Percentiles rank a stretch among this genome's conserved stretches.
Evolutionary conservation across 1,284 basidiomycete genomes (phyloP).

Genomic region (Exsudoporus floridanus): DNA sequence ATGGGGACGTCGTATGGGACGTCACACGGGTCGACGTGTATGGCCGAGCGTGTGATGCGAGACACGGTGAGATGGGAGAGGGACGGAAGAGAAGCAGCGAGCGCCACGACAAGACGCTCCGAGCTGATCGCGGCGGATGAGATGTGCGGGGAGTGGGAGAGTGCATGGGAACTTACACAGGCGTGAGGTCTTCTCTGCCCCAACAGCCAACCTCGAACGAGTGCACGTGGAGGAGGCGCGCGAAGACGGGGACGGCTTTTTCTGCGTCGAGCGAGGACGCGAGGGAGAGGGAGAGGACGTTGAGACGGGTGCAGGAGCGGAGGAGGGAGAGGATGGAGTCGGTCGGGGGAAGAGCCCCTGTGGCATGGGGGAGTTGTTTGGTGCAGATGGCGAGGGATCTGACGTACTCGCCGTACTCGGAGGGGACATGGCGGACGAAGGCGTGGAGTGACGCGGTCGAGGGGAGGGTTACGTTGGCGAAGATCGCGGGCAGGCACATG

Average conservation of each 20-base stretch:
- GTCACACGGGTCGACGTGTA: constrained; percentile 52
- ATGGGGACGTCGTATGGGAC: constrained; percentile 47
- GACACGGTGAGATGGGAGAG: constrained; percentile 59
- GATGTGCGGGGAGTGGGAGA: background rate
- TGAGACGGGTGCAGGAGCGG: constrained; percentile 47
- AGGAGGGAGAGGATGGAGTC: constrained; percentile 54
- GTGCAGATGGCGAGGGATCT: constrained; percentile 56
- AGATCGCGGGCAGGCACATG: constrained; percentile 57
- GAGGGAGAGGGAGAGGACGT: constrained; percentile 51
- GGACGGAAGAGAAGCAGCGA: constrained; percentile 58
- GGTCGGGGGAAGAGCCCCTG: constrained; percentile 36
- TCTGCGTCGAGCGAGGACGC: constrained; percentile 50
- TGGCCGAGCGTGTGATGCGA: constrained; percentile 60
- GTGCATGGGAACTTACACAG: constrained; percentile 49
- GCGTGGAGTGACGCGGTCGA: constrained; percentile 44
- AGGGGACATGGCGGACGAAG: constrained; percentile 59
- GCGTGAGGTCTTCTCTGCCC: constrained; percentile 49
- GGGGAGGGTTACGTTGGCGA: constrained; percentile 55
- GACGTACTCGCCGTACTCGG: constrained; percentile 52
- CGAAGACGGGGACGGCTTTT: constrained; percentile 52
- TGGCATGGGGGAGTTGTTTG: constrained; percentile 38
- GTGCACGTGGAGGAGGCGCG: constrained; percentile 41
- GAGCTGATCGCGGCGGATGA: constrained; percentile 45
- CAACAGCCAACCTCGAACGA: constrained; percentile 57
- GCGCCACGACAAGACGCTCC: constrained; percentile 67